These are phyloP conservation scores for Ustilago xerochloae DNA, from an alignment of 1,284 basidiomycete species.

Conservation along the genomic window DNA sequence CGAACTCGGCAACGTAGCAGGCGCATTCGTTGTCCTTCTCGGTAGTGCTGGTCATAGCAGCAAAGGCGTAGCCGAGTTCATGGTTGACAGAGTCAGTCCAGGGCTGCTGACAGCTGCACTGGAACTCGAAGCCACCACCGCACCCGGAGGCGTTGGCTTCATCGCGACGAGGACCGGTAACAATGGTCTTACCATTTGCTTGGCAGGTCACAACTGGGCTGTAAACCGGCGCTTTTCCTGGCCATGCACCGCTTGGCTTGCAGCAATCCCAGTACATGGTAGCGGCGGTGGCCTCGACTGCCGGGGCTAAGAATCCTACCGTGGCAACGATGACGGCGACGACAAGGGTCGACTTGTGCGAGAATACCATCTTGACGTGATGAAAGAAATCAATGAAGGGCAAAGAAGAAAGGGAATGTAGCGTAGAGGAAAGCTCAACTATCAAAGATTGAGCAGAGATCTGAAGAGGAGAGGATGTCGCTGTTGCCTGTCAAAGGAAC, in stretches of 20 bases:
- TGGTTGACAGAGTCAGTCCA: slow-evolving; percentile 33
- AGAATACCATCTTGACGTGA: slow-evolving; percentile 22
- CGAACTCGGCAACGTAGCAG: slow-evolving; percentile 31
- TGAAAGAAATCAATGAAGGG: neutral
- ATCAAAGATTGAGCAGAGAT: neutral
- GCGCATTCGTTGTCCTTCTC: slow-evolving; percentile 26
- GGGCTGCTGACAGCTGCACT: slow-evolving; percentile 46
- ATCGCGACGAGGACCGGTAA: slow-evolving; percentile 25
- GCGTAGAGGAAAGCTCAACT: neutral
- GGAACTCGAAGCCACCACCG: slow-evolving; percentile 36
- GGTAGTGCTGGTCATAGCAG: slow-evolving; percentile 24
- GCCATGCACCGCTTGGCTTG: slow-evolving; percentile 4
- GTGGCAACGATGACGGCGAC: slow-evolving; percentile 14
- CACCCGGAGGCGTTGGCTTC: slow-evolving; percentile 32
- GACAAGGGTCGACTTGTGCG: slow-evolving; percentile 15
- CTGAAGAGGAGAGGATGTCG: neutral
- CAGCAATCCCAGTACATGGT: slow-evolving; percentile 50
- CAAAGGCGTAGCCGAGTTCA: slow-evolving; percentile 28
- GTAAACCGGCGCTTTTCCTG: slow-evolving; percentile 23
- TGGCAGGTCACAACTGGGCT: slow-evolving; percentile 20
- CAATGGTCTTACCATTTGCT: slow-evolving; percentile 36
- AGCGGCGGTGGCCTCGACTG: slow-evolving; percentile 17
- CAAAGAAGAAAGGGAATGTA: neutral
- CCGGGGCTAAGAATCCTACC: slow-evolving; percentile 15
- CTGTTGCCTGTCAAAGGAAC: slow-evolving; percentile 35